phyloP scores from a whole-genome alignment of 106 monocot species.

The Iris macrosiphon region DNA sequence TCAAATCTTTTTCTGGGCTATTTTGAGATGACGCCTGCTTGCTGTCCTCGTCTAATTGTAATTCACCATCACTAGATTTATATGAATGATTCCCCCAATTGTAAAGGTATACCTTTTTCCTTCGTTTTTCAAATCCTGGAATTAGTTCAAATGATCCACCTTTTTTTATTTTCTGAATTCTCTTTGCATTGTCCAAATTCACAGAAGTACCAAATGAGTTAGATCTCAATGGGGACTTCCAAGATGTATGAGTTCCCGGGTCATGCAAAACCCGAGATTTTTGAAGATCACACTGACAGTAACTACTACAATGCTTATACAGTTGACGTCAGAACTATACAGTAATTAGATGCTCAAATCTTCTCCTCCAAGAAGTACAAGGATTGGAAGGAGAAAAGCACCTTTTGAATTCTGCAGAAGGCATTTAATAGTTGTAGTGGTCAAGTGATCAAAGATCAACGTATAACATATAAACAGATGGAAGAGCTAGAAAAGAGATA shows the following conservation, averaged over 20 bases:
- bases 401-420: background rate
- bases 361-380: background rate
- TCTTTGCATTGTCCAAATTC: slow-evolving; percentile 9
- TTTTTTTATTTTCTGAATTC: slow-evolving; percentile 1
- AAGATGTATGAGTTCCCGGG: slow-evolving; percentile 76
- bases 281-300: slow-evolving; percentile 9
- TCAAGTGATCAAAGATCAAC: too few species aligned
- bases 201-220: slow-evolving; percentile 11
- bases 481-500: too few species aligned
- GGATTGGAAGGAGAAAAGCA: background rate
- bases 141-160: slow-evolving; percentile 11
- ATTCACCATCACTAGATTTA: slow-evolving; percentile 58
- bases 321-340: background rate
- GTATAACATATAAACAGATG: too few species aligned
- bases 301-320: background rate
- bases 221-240: slow-evolving; percentile 68
- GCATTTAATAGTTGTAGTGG: too few species aligned
- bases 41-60: slow-evolving; percentile 15
- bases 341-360: background rate
- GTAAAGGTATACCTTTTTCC: slow-evolving; percentile 62
- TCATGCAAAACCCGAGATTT: slow-evolving; percentile 72
- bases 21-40: background rate
- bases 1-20: background rate
- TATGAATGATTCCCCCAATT: slow-evolving; percentile 70
- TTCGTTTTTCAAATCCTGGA: slow-evolving; percentile 24